Evolutionary conservation across 2,329 filamentous ascomycete species (phyloP).

Genomic region (Alternaria conjuncta): DNA sequence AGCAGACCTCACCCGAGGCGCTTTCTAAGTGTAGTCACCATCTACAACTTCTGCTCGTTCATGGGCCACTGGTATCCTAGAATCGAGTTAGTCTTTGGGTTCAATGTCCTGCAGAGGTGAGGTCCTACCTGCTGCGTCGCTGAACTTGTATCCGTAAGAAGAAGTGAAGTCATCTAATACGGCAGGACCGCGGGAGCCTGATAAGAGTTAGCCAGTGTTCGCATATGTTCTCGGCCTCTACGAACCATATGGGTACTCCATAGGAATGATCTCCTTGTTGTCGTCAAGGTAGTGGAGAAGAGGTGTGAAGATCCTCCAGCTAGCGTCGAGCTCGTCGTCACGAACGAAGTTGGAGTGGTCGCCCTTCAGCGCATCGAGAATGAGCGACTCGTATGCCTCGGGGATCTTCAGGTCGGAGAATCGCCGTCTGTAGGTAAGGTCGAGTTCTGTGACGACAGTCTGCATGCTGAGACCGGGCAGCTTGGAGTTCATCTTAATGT

Average conservation of each 20-base stretch:
- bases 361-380: constrained; percentile 96
- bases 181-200: constrained; percentile 93
- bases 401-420: constrained; percentile 99
- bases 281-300: constrained; percentile 97
- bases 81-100: constrained; percentile 21
- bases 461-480: constrained; percentile 98
- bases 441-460: constrained; percentile 97
- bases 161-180: constrained; percentile 98
- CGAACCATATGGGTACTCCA: constrained; percentile 99
- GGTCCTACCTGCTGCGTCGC: constrained; percentile 77
- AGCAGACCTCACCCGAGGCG: constrained; percentile 21
- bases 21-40: constrained; percentile 16
- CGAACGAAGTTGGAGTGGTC: constrained; percentile 94
- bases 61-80: constrained; percentile 51
- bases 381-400: constrained; percentile 97
- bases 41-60: constrained; percentile 46
- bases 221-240: constrained; percentile 2
- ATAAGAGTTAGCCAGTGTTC: constrained; percentile 25
- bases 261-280: constrained; percentile 98
- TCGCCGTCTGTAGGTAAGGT: constrained; percentile 94
- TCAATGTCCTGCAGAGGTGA: constrained; percentile 14
- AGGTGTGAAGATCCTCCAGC: constrained; percentile 98
- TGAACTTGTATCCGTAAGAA: constrained; percentile 99
- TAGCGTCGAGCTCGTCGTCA: constrained; percentile 82
- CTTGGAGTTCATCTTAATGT: constrained; percentile 99